Percentiles rank a stretch among this genome's conserved stretches.
These are phyloP conservation scores for Anthostomella pinea DNA, from an alignment of 2,329 filamentous ascomycete genomes.

Conservation along the genomic window DNA sequence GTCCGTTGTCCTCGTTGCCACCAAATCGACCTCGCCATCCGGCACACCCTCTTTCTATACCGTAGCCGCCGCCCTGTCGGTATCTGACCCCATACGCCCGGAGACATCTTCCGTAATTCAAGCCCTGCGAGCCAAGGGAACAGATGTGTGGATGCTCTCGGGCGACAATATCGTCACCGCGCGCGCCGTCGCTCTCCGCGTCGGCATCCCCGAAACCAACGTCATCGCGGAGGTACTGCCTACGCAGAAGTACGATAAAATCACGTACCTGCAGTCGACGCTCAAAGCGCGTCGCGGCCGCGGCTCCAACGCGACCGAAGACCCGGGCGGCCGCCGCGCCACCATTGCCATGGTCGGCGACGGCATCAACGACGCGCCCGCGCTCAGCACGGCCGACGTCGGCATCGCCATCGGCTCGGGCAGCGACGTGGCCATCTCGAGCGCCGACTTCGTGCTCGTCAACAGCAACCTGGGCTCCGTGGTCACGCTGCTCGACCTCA, in stretches of 20 bases:
- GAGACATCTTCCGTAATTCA: slow-evolving; percentile 66
- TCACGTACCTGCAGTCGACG: slow-evolving; percentile 59
- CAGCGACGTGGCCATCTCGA: slow-evolving; percentile 78
- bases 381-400: slow-evolving; percentile 75
- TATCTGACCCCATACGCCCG: slow-evolving; percentile 76
- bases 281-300: slow-evolving; percentile 35
- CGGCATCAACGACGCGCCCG: slow-evolving; percentile 85
- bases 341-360: slow-evolving; percentile 82
- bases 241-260: slow-evolving; percentile 73
- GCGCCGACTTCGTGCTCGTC: slow-evolving; percentile 78
- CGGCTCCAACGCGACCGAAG: slow-evolving; percentile 12
- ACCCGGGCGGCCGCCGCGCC: slow-evolving; percentile 38
- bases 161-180: slow-evolving; percentile 89
- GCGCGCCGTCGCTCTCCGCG: slow-evolving; percentile 67
- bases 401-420: slow-evolving; percentile 82
- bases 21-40: slow-evolving; percentile 24
- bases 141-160: slow-evolving; percentile 87
- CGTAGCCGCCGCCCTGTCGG: slow-evolving; percentile 66
- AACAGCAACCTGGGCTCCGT: slow-evolving; percentile 68
- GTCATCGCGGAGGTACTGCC: slow-evolving; percentile 87
- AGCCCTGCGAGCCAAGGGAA: slow-evolving; percentile 61
- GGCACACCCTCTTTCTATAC: slow-evolving; percentile 36
- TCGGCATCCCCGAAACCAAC: slow-evolving; percentile 71
- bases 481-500: slow-evolving; percentile 70
- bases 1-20: slow-evolving; percentile 60